These are phyloP conservation scores for Leccinum subtestaceum DNA, from an alignment of 768 basidiomycete species.

Conservation along the genomic window DNA sequence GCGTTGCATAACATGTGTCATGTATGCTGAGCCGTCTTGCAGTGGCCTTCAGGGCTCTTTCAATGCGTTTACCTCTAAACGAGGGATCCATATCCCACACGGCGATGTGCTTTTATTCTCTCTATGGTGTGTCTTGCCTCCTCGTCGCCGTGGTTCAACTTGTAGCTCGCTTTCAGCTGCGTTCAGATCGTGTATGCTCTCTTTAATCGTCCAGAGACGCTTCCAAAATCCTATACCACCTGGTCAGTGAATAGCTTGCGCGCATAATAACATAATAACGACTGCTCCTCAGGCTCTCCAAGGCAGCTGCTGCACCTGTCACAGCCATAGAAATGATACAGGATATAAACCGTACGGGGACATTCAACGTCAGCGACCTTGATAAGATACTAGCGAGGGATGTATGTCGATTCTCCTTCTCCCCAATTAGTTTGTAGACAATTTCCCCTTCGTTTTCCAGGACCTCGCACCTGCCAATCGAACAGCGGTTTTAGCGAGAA, in stretches of 20 bases:
- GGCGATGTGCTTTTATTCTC: constrained; percentile 83
- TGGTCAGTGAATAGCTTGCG: constrained; percentile 49
- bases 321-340: constrained; percentile 61
- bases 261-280: not conserved
- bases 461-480: constrained; percentile 55
- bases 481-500: constrained; percentile 44
- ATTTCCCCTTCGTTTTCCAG: constrained; percentile 29
- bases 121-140: constrained; percentile 48
- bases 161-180: constrained; percentile 44
- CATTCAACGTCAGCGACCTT: constrained; percentile 54
- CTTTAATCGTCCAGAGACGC: constrained; percentile 76
- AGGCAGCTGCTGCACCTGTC: constrained; percentile 61
- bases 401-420: constrained; percentile 34
- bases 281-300: constrained; percentile 58
- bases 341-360: constrained; percentile 55
- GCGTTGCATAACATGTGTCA: not conserved
- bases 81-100: constrained; percentile 70
- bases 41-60: constrained; percentile 91
- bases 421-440: not conserved
- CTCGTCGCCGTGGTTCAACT: not conserved
- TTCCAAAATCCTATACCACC: constrained; percentile 68
- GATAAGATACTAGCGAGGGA: constrained; percentile 49
- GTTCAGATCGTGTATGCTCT: constrained; percentile 85
- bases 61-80: constrained; percentile 69
- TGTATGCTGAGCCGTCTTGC: constrained; percentile 2